Evolutionary conservation across 2,329 filamentous ascomycete species (phyloP).

Genomic region (Fusarium sp.): DNA sequence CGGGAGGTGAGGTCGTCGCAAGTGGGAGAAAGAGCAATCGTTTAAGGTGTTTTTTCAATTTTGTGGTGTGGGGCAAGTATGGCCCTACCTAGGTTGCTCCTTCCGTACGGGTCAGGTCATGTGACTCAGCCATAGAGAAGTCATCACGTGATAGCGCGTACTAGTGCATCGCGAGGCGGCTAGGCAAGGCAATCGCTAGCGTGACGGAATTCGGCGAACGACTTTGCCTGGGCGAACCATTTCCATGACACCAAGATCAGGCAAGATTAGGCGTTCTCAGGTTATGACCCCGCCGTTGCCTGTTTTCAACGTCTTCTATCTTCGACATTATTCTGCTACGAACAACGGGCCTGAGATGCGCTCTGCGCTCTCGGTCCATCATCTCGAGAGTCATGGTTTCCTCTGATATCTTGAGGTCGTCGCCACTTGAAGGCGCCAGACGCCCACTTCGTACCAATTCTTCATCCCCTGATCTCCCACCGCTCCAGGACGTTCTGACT

Average conservation of each 20-base stretch:
- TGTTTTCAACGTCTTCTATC: conserved; percentile 15
- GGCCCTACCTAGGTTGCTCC: conserved; percentile 18
- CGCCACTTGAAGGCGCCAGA: conserved; percentile 50
- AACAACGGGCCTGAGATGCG: conserved; percentile 56
- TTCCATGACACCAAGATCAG: conserved; percentile 17
- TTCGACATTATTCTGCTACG: conserved; percentile 49
- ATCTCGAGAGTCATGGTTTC: conserved; percentile 51
- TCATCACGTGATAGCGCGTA: conserved; percentile 53
- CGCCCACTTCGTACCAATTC: conserved; percentile 53
- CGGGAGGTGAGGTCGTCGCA: conserved; percentile 50
- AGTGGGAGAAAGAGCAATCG: conserved; percentile 32
- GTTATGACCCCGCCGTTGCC: conserved; percentile 30
- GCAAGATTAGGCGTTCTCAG: conserved; percentile 28
- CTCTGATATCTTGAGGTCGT: conserved; percentile 51
- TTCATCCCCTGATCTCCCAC: conserved; percentile 68
- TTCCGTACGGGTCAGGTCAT: conserved; percentile 50
- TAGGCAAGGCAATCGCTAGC: conserved; percentile 22
- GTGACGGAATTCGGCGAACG: conserved; percentile 15
- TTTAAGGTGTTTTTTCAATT: conserved; percentile 32
- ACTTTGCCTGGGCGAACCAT: conserved; percentile 30
- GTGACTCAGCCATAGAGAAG: fast-evolving
- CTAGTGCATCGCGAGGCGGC: conserved; percentile 36
- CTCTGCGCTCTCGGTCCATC: conserved; percentile 58
- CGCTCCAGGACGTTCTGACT: conserved; percentile 62
- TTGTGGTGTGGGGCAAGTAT: conserved; percentile 46